Evolutionary conservation across 495 filamentous ascomycete genomes (phyloP).

Genomic region (Penicillium nucicola): DNA sequence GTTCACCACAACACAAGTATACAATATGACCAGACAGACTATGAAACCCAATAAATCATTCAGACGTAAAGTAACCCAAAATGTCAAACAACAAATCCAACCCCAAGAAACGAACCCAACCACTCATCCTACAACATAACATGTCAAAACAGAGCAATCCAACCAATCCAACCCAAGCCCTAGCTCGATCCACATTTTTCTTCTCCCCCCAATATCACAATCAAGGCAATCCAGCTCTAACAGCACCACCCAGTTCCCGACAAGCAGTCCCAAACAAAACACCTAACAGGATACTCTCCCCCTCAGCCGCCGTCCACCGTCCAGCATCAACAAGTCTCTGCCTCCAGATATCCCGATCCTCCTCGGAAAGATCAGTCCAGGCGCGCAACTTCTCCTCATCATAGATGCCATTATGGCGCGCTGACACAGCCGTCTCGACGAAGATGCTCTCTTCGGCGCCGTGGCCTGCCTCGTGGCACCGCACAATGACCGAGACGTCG

Average conservation of each 20-base stretch:
- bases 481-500: conserved; percentile 23
- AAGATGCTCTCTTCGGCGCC: conserved; percentile 19
- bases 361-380: conserved; percentile 63
- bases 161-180: too few relatives aligned
- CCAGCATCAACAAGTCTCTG: conserved; percentile 63
- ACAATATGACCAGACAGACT: neutral
- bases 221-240: conserved; percentile 27
- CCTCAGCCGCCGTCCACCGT: conserved; percentile 68
- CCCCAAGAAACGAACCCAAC: neutral
- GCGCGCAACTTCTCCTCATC: conserved; percentile 41
- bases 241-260: conserved; percentile 50
- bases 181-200: too few relatives aligned
- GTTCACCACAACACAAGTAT: neutral
- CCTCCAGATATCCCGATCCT: conserved; percentile 67
- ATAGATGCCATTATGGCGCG: conserved; percentile 1
- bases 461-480: conserved; percentile 17
- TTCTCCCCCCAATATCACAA: neutral
- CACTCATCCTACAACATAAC: neutral
- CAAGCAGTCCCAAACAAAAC: conserved; percentile 72
- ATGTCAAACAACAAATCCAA: neutral
- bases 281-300: conserved; percentile 68
- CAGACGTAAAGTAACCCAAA: conserved; percentile 3
- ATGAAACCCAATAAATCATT: conserved; percentile 3
- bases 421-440: conserved; percentile 18
- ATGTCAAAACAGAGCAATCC: too few relatives aligned